Percentiles rank a stretch among this genome's conserved stretches.
Evolutionary conservation across 164 flowering plant genomes (phyloP).

Genomic region (Annona squamosa): DNA sequence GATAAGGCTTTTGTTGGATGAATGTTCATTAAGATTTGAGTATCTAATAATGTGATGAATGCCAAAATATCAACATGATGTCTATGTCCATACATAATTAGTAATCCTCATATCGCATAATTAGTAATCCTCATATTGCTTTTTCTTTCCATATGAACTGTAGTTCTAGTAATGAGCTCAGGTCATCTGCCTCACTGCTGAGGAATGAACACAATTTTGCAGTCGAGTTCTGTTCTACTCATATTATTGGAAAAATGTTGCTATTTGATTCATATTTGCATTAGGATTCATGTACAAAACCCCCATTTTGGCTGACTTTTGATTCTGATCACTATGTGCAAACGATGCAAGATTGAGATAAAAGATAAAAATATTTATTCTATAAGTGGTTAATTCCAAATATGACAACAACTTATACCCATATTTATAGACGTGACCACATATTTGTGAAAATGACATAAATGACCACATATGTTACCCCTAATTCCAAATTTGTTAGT

Average conservation of each 20-base stretch:
- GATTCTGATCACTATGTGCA: not conserved
- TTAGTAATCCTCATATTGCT: not conserved
- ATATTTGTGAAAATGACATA: too few species aligned
- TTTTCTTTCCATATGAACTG: not conserved
- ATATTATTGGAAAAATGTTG: not conserved
- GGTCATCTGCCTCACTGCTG: not conserved
- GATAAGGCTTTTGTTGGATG: too few species aligned
- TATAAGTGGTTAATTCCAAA: too few species aligned
- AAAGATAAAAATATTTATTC: not conserved
- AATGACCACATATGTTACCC: too few species aligned
- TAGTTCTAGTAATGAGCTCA: not conserved
- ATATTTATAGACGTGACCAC: too few species aligned
- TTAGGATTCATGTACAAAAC: not conserved
- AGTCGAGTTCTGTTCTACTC: not conserved
- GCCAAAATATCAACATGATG: too few species aligned
- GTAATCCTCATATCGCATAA: not conserved
- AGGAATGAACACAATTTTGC: not conserved
- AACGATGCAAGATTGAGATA: not conserved
- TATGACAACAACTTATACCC: too few species aligned
- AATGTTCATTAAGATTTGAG: too few species aligned
- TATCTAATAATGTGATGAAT: too few species aligned
- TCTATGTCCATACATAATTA: too few species aligned
- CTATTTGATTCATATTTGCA: not conserved
- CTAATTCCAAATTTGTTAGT: too few species aligned
- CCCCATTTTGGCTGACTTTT: not conserved